These are phyloP conservation scores for Plectosphaerella plurivora DNA, from an alignment of 2,329 filamentous ascomycete species.

Conservation along the genomic window DNA sequence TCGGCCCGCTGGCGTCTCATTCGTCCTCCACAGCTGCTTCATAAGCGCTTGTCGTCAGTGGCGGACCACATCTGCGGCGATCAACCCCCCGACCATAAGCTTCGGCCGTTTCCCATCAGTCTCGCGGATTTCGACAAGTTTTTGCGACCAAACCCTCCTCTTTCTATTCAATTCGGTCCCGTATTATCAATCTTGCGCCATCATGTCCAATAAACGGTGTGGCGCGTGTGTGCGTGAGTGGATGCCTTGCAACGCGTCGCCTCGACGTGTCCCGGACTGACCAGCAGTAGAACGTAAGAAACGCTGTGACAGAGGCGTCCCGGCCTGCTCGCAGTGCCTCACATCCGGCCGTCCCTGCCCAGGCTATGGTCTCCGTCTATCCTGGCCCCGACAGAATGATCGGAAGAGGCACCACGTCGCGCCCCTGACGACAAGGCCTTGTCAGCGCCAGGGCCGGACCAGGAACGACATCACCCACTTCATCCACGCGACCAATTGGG, in stretches of 20 bases:
- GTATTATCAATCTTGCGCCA: not conserved
- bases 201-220: not conserved
- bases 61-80: not conserved
- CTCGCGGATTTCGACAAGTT: not conserved
- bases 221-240: conserved; percentile 7
- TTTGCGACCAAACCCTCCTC: not conserved
- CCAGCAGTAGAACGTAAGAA: conserved; percentile 2
- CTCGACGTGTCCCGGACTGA: conserved; percentile 6
- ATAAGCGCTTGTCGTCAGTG: not conserved
- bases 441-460: too few species aligned
- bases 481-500: conserved; percentile 16
- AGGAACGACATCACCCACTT: not conserved
- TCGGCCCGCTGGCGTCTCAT: too few species aligned
- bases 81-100: not conserved
- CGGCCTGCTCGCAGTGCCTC: conserved; percentile 16
- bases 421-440: not conserved
- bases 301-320: conserved; percentile 4
- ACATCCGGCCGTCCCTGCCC: conserved; percentile 14
- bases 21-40: not conserved
- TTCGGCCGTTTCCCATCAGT: not conserved
- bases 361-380: conserved; percentile 20
- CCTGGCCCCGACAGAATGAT: conserved; percentile 21
- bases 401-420: conserved; percentile 15
- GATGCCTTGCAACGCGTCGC: conserved; percentile 18
- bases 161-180: not conserved